Conservation (phyloP, 805 yeast genomes). For the Saturnispora mendoncae region DNA sequence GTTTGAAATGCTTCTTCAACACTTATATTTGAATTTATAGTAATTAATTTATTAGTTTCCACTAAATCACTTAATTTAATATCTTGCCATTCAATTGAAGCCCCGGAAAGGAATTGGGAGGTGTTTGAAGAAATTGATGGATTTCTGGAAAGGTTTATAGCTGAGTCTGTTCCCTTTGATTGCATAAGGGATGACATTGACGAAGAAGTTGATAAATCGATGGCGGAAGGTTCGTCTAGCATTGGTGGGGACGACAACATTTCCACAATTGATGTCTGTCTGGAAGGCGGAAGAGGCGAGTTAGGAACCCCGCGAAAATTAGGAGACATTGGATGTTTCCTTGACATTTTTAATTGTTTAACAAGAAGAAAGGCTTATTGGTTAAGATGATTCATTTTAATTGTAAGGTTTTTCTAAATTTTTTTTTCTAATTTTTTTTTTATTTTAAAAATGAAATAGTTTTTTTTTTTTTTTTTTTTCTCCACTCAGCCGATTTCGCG, state of each 20-base stretch:
- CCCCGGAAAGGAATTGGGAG: slow-evolving; percentile 23
- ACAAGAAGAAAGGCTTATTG: no score
- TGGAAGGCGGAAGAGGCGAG: slow-evolving; percentile 28
- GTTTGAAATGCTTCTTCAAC: slow-evolving; percentile 87
- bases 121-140: slow-evolving; percentile 30
- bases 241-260: slow-evolving; percentile 72
- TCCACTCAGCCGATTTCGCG: no score
- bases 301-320: slow-evolving; percentile 29
- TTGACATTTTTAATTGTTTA: slow-evolving; percentile 11
- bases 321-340: slow-evolving; percentile 31
- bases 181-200: slow-evolving; percentile 7
- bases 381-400: no score
- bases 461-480: no score
- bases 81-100: slow-evolving; percentile 58
- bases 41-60: slow-evolving; percentile 67
- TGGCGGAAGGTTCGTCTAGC: slow-evolving; percentile 27
- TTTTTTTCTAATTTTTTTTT: no score
- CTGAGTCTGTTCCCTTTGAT: not conserved
- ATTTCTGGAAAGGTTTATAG: slow-evolving; percentile 24
- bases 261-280: slow-evolving; percentile 67
- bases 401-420: no score
- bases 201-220: slow-evolving; percentile 7
- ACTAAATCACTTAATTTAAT: slow-evolving; percentile 64
- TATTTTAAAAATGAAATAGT: no score
- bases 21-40: slow-evolving; percentile 55